Conservation (phyloP, 129 eudicot genomes). For the Chrysanthemum seticuspe region DNA sequence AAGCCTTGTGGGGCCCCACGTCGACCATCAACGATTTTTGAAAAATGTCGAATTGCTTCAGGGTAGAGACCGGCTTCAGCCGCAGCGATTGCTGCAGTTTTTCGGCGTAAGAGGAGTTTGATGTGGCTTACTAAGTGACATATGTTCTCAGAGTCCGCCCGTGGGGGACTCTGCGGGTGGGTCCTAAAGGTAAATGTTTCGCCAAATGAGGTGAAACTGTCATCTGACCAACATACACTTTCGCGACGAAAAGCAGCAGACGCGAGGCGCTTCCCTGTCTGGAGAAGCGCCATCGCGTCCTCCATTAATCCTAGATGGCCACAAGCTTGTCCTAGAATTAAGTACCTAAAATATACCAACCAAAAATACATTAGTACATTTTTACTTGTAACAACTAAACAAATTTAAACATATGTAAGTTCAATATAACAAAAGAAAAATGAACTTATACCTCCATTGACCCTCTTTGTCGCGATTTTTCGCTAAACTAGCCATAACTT, state of each 20-base stretch:
- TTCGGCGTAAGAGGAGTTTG: slow-evolving; percentile 83
- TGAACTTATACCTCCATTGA: slow-evolving; percentile 71
- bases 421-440: neutral
- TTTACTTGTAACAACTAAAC: neutral
- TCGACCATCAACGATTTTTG: slow-evolving; percentile 81
- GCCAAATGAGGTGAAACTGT: slow-evolving; percentile 56
- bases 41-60: slow-evolving; percentile 83
- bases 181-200: slow-evolving; percentile 11
- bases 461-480: slow-evolving; percentile 66
- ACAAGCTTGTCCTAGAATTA: slow-evolving; percentile 88
- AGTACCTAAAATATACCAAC: slow-evolving; percentile 47
- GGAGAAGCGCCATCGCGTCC: slow-evolving; percentile 86
- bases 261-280: slow-evolving; percentile 87
- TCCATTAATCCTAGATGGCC: slow-evolving; percentile 89
- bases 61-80: slow-evolving; percentile 78
- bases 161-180: slow-evolving; percentile 44
- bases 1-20: slow-evolving; percentile 80
- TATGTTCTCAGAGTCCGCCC: slow-evolving; percentile 55
- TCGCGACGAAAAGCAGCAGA: slow-evolving; percentile 83
- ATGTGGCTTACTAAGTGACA: slow-evolving; percentile 68
- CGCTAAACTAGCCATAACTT: slow-evolving; percentile 57
- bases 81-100: slow-evolving; percentile 82
- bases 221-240: slow-evolving; percentile 76
- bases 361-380: slow-evolving; percentile 12
- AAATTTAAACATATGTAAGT: neutral